These are phyloP conservation scores for Candida sanyaensis DNA, from an alignment of 1,139 yeast genomes.

Conservation along the genomic window DNA sequence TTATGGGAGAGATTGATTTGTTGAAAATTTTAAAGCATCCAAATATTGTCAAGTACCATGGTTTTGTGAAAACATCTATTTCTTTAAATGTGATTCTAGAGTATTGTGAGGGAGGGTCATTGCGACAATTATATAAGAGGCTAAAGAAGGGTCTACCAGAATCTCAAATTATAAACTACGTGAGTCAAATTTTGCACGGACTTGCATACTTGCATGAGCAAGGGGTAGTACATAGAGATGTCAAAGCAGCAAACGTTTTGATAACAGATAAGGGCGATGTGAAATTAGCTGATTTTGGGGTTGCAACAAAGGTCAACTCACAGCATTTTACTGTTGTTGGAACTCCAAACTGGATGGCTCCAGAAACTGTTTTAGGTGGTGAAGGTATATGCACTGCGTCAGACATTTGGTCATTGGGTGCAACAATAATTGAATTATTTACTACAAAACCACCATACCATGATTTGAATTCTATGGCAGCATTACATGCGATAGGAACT, in stretches of 20 bases:
- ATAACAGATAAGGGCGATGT: conserved; percentile 89
- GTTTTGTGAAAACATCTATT: conserved; percentile 71
- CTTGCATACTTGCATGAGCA: conserved; percentile 66
- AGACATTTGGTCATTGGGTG: conserved; percentile 93
- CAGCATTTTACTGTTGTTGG: conserved; percentile 56
- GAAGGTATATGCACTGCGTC: conserved; percentile 89
- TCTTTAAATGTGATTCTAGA: conserved; percentile 71
- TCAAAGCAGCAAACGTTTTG: conserved; percentile 93
- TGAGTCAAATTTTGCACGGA: conserved; percentile 74
- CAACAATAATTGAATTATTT: conserved; percentile 83
- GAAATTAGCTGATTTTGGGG: conserved; percentile 91
- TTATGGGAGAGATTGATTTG: conserved; percentile 83
- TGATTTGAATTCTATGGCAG: conserved; percentile 80
- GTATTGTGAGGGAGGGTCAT: conserved; percentile 85
- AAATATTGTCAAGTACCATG: conserved; percentile 88
- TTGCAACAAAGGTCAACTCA: conserved; percentile 57
- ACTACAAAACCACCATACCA: conserved; percentile 90
- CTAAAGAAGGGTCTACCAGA: conserved; percentile 62
- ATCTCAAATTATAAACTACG: conserved; percentile 55
- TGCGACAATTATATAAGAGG: conserved; percentile 65
- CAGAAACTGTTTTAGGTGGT: conserved; percentile 71
- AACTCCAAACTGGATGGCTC: conserved; percentile 90
- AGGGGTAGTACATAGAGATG: conserved; percentile 78
- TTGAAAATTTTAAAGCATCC: conserved; percentile 80
- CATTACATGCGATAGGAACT: conserved; percentile 89